Evolutionary conservation across 768 basidiomycete species (phyloP), one percentile per base, ranked within the genome.

Genomic region (Pholiota molesta): DNA sequence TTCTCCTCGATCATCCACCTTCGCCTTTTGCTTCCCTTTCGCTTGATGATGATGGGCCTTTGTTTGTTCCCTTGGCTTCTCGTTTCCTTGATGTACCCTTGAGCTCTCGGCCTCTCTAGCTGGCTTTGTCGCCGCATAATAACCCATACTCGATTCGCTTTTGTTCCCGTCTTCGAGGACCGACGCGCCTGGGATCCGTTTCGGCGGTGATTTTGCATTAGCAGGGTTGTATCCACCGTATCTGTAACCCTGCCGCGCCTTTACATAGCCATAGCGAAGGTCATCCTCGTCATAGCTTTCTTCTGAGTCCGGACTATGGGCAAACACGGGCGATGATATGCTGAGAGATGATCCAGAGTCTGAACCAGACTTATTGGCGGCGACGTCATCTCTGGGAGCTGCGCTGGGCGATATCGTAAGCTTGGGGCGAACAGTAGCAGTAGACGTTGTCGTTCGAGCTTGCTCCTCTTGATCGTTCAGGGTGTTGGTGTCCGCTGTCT

Each of bases 271-370:
- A 37, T 37, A 57, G 33, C 35, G 35, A 9, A 57, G 16, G n/a
- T 53, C 56, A 14, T 67, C 62, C 5, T 62, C 60, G 39, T 64
- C 61, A 13, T 51, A 23, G 17, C 57, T 65, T 17, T 37, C 52
- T 10, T 72, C 74, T 1, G 67, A 62, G 29, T 71, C 70, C 0
- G 57, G 33, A 44, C 64, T 71, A 55, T 77, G 78, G 0, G 78
- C 78, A 47, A 81, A 81, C 5, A 78, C 73, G 17, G 78, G 79
- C 1, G 79, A 81, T 1, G 79, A 78, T 31, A 78, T 72, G 9
- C 70, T 64, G 9, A 72, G 67, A 7, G 73, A 65, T 29, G 60
- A 56, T 13, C 58, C 60, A 0, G 62, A 64, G 26, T 64, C 57
- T 1, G 55, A 53, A 11, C 56, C 63, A 3, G 39, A 28, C 11